Evolutionary conservation across 768 basidiomycete genomes (phyloP).

Genomic region (Suillus lakei): DNA sequence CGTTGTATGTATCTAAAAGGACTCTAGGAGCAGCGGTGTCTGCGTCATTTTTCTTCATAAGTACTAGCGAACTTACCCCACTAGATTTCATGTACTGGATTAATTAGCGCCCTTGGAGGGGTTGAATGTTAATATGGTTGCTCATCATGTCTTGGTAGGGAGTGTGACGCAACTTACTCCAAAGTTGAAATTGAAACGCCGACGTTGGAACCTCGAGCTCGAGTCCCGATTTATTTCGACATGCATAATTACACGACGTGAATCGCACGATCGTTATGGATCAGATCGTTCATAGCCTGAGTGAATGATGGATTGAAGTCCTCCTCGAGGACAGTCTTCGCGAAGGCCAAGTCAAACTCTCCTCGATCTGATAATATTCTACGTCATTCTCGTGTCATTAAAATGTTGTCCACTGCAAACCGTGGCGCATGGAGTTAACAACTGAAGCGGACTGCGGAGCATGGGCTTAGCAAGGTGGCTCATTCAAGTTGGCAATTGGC

Average conservation of each 20-base stretch:
- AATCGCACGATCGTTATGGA: not conserved
- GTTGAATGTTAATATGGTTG: constrained; percentile 8
- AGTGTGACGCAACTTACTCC: not conserved
- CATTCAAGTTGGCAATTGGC: too few species aligned
- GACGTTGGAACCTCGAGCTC: not conserved
- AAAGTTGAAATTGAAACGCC: too few species aligned
- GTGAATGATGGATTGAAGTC: not conserved
- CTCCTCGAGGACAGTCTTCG: too few species aligned
- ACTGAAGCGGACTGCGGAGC: not conserved
- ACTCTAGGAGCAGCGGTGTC: not conserved
- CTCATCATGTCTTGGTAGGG: not conserved
- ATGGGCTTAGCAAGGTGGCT: too few species aligned
- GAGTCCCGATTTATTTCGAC: not conserved
- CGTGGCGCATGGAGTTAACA: not conserved
- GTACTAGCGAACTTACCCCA: not conserved
- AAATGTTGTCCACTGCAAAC: not conserved
- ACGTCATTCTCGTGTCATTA: not conserved
- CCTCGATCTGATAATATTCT: not conserved
- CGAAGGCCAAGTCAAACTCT: not conserved
- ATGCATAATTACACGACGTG: not conserved
- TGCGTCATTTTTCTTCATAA: not conserved
- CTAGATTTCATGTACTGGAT: constrained; percentile 11
- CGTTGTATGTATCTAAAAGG: not conserved
- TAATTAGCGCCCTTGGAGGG: constrained; percentile 14
- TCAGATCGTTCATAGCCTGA: too few species aligned